Base-by-base conservation (phyloP, 495 filamentous ascomycete species). In the Neurospora sublineolata region DNA sequence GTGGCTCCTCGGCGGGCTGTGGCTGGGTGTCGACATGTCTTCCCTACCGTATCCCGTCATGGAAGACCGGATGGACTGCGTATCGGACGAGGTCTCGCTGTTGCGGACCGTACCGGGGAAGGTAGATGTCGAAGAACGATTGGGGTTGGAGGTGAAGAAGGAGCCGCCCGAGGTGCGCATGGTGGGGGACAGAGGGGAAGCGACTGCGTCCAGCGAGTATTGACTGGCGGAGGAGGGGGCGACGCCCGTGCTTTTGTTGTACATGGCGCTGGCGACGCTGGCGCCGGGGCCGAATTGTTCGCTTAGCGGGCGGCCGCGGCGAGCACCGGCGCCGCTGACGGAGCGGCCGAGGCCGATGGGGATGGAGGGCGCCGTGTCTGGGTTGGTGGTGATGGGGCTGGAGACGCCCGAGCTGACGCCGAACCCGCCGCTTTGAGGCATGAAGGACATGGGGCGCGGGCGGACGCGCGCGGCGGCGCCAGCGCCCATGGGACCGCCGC, bases 361-460 rank as follows among this genome's bases (percentile, higher is more conserved):
- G 73, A 97, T 92, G 75, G 89, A 91, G 30, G 93, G 92, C 10
- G 92, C 92, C n/a, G 91, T 96, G 2, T 90, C 85, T 1, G 93
- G 92, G 79, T 97, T 87, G 71, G 80, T 86, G 72, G 86, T 79
- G 9, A 84, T 79, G 73, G 69, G 75, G 10, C 44, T 52, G 8
- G 44, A 23, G 44, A 23, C 20, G 40, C 40, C 40, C 14, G 40
- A 41, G 40, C 40, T 41, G 93, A 91, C 11, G 92, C 75, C 67
- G 52, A 80, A 69, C 4, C 80, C 79, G 30, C 40, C 70, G 20
- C 82, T 71, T 27, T 87, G 82, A 9, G 87, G 86, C 82, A 92
- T 87, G 75, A 84, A 83, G 75, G 86, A 90, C 77, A 86, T 83
- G 36, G 89, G 92, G 10, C 44, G 44, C 9, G 44, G 44, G 73